Evolutionary conservation across 2,329 filamentous ascomycete species (phyloP).

Genomic region (Clonostachys chloroleuca): DNA sequence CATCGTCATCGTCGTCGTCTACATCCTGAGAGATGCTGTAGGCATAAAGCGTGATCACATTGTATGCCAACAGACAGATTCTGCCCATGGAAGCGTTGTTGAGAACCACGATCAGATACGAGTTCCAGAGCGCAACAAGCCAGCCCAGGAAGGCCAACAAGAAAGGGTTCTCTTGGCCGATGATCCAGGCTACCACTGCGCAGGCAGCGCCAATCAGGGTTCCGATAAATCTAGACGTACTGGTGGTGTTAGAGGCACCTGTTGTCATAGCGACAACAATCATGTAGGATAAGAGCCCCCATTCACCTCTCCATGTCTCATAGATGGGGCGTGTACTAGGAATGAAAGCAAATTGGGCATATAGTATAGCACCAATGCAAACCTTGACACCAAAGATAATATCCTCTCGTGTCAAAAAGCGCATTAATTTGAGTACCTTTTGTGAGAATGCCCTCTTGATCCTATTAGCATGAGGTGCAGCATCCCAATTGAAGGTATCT

Average conservation of each 20-base stretch:
- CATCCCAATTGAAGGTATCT: slow-evolving; percentile 52
- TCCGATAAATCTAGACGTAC: slow-evolving; percentile 78
- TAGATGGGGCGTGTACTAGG: slow-evolving; percentile 75
- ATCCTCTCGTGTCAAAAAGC: slow-evolving; percentile 49
- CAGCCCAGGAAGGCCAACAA: slow-evolving; percentile 78
- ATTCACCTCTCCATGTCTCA: slow-evolving; percentile 87
- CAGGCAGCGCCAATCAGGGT: slow-evolving; percentile 77
- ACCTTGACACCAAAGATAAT: slow-evolving; percentile 86
- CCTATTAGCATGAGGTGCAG: slow-evolving; percentile 40
- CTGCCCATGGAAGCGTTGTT: slow-evolving; percentile 86
- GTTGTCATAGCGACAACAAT: slow-evolving; percentile 97
- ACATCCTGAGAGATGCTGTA: slow-evolving; percentile 83
- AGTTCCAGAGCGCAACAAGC: slow-evolving; percentile 75
- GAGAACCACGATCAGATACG: slow-evolving; percentile 82
- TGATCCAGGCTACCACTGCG: slow-evolving; percentile 73
- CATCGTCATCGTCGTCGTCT: slow-evolving; percentile 79
- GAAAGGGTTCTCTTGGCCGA: slow-evolving; percentile 68
- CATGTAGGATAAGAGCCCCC: slow-evolving; percentile 96
- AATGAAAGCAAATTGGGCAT: slow-evolving; percentile 86
- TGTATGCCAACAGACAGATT: slow-evolving; percentile 94
- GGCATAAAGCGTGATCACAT: slow-evolving; percentile 88
- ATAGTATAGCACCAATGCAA: slow-evolving; percentile 81
- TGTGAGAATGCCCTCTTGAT: slow-evolving; percentile 40
- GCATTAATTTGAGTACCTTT: slow-evolving; percentile 34
- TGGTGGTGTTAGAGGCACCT: slow-evolving; percentile 91